A percentile compares a stretch with the other conserved stretches of the same genome.
Evolutionary conservation across 129 eudicot genomes (phyloP).

Genomic region (Pulicaria dysenterica): DNA sequence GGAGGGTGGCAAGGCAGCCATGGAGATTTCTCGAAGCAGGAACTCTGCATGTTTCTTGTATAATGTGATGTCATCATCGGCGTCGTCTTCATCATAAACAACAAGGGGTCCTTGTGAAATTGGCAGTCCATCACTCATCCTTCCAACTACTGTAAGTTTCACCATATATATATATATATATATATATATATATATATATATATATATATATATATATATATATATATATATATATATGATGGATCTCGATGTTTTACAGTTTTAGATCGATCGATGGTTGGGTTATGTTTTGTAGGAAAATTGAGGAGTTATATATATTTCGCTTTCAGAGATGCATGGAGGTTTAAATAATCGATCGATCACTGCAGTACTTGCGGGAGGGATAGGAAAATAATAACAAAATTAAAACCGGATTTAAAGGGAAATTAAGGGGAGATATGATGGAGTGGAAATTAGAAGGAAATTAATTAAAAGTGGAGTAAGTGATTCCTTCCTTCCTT

Average conservation of each 20-base stretch:
- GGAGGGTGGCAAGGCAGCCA: constrained; percentile 48
- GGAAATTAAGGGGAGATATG: background rate
- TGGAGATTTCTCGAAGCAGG: constrained; percentile 51
- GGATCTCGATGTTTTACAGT: background rate
- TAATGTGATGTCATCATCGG: constrained; percentile 19
- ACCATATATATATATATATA: too few species aligned
- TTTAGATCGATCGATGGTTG: background rate
- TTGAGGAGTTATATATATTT: background rate
- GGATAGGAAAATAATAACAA: too few species aligned
- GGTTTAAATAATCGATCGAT: too few species aligned
- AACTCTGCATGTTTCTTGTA: constrained; percentile 58
- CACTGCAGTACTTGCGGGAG: too few species aligned
- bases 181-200: too few species aligned
- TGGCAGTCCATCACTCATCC: constrained; percentile 51
- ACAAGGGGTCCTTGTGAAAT: constrained; percentile 45
- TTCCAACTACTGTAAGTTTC: constrained; percentile 56
- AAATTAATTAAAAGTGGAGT: background rate
- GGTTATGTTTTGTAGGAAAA: background rate
- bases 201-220: too few species aligned
- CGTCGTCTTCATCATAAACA: constrained; percentile 40
- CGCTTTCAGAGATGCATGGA: too few species aligned
- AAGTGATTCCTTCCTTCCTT: constrained; percentile 9
- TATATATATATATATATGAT: too few species aligned
- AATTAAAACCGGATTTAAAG: background rate
- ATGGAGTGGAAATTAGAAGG: background rate